Base-by-base conservation (phyloP, 1,139 yeast species). In the Taiozyma sp. region DNA sequence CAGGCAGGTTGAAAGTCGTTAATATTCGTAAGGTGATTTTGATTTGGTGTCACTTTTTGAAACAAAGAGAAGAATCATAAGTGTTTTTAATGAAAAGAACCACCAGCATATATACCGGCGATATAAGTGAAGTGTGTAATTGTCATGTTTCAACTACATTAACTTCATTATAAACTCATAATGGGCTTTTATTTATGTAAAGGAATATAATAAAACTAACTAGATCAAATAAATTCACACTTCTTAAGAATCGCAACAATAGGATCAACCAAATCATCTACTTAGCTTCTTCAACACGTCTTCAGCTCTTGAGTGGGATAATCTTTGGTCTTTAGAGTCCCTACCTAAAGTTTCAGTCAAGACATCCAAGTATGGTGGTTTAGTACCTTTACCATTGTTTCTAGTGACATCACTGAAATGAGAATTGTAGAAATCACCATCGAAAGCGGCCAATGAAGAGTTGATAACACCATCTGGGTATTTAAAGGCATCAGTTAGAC, bases 401-500 rank as follows among this genome's bases (percentile, higher is more conserved):
- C 70, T 69, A 24, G 62, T 55, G 22, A 71, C 69, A 48, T 68
- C 72, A 61, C 79, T 79, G 54, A 81, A 81, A 68, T 90, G 90
- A 69, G 88, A 82, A 67, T 83, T 84, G 73, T 90, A 91, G 51
- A 88, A 83, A 67, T 90, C 86, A 58, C 98, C 98, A 63, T 88
- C 83, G 69, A 79, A 86, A 62, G 75, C 77, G 55, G 97, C 98
- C 56, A 91, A 78, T 35, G 96, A 85, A 2, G 97, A 81, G 71
- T 90, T 88, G 66, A 91, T 78, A 71, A 86, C 79, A 72, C 80
- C 87, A 70, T 91, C 97, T 39, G 91, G 81, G 64, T 86, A 77
- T 71, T 85, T 84, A 78, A 91, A 91, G 6, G 96, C 79, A 70
- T 91, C 98, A n/a, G 96, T 87, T 61, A 88, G 75, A 21, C 88